These are phyloP conservation scores for Hypomyces rosellus DNA, from an alignment of 2,329 filamentous ascomycete genomes.

Conservation along the genomic window DNA sequence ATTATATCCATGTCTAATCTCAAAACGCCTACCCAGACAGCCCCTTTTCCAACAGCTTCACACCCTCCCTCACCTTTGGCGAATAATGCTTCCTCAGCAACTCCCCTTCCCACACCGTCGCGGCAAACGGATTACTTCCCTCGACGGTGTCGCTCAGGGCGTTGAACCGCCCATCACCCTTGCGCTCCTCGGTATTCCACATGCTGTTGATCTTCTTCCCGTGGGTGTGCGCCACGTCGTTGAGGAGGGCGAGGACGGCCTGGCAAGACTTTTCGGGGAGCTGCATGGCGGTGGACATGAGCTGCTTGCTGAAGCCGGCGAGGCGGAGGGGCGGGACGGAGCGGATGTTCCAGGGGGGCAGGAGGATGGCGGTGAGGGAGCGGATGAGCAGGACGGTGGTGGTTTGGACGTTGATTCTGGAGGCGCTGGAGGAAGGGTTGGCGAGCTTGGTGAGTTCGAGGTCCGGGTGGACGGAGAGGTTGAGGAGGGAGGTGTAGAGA, in stretches of 20 bases:
- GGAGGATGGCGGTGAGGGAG: constrained; percentile 73
- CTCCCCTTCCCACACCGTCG: constrained; percentile 91
- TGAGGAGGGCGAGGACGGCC: constrained; percentile 71
- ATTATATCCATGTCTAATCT: too few relatives aligned
- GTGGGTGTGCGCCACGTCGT: constrained; percentile 74
- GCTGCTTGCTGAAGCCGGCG: constrained; percentile 89
- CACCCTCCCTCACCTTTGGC: constrained; percentile 73
- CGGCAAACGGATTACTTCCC: constrained; percentile 82
- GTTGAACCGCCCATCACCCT: constrained; percentile 83
- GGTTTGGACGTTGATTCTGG: constrained; percentile 87
- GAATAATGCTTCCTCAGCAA: constrained; percentile 79
- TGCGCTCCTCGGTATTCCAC: constrained; percentile 91
- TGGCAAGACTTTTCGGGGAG: constrained; percentile 83
- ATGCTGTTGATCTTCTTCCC: constrained; percentile 74
- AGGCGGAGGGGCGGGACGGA: constrained; percentile 74
- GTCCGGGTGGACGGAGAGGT: constrained; percentile 73
- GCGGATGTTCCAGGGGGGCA: constrained; percentile 67
- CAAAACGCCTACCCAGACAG: constrained; percentile 31
- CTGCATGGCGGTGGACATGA: constrained; percentile 75
- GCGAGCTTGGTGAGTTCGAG: constrained; percentile 65
- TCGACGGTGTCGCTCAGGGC: constrained; percentile 68
- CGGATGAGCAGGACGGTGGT: constrained; percentile 88
- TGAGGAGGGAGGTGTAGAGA: constrained; percentile 79
- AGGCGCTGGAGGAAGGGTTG: constrained; percentile 34
- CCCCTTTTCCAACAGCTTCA: constrained; percentile 62